phyloP scores from a whole-genome alignment of 805 yeast species.

The Lachancea kluyveri region DNA sequence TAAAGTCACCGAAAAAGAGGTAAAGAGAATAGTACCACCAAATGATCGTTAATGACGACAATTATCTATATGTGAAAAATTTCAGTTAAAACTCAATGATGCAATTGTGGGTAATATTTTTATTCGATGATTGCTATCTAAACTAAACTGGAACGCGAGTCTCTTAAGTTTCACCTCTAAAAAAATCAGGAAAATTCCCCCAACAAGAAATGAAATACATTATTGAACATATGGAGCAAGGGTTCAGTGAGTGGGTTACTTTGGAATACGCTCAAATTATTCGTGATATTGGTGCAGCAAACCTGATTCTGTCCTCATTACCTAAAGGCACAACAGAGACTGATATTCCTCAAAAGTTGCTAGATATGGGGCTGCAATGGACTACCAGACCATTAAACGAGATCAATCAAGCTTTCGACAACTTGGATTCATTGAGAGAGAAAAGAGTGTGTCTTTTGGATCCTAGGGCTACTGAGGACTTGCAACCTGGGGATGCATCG shows the following conservation, averaged over 20 bases:
- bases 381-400: slow-evolving; percentile 66
- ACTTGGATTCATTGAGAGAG: slow-evolving; percentile 39
- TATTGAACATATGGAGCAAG: slow-evolving; percentile 96
- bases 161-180: no score
- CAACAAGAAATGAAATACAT: slow-evolving; percentile 91
- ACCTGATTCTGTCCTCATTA: slow-evolving; percentile 70
- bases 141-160: no score
- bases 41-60: no score
- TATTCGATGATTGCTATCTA: no score
- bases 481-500: slow-evolving; percentile 60
- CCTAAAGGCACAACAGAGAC: slow-evolving; percentile 53
- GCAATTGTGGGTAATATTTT: no score
- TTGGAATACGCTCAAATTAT: slow-evolving; percentile 82
- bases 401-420: slow-evolving; percentile 32
- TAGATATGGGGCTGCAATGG: slow-evolving; percentile 68
- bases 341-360: slow-evolving; percentile 58
- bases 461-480: slow-evolving; percentile 74
- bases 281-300: slow-evolving; percentile 72
- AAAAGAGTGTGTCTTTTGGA: slow-evolving; percentile 75
- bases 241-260: slow-evolving; percentile 93
- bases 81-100: no score
- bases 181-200: no score
- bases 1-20: slow-evolving; percentile 4
- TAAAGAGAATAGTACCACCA: no score
- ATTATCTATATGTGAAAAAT: no score